Base-by-base conservation (phyloP, 345 rosid species). In the Syzygium oleosum region DNA sequence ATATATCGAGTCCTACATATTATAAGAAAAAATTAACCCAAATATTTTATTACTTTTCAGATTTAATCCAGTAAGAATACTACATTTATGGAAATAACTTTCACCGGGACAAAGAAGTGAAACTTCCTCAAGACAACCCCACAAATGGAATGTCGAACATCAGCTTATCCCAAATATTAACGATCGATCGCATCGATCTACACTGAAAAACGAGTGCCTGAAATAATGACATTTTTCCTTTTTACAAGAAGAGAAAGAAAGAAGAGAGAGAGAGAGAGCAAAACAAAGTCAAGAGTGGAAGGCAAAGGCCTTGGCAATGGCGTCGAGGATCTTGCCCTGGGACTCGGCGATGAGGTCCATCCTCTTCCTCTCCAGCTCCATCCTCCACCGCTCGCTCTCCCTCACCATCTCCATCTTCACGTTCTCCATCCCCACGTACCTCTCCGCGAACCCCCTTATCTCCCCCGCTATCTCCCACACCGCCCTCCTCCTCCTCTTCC, bases 281-380 rank as follows among this genome's bases (percentile, higher is more conserved):
- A 22, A 16, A 11, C 17, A 22, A 38, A 41, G 63, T 73, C 83
- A 73, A 73, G 83, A 73, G 23, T 12, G 49, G 83, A 38, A 51
- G 49, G 83, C 90, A 52, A 95, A 91, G 31, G 92, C 92, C 38
- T 43, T 65, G 6, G 88, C 87, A 59, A 96, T 92, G 85, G 91
- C 87, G 27, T 92, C 93, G 22, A 92, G 91, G 89, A 95, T 90
- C 91, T 91, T 96, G 92, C 88, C 51, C 88, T 95, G 94, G 12
- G 95, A 92, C 51, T 86, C 92, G 61, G 93, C 49, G 58, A 95
- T 95, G 95, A 95, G 91, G 84, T 89, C 89, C 51, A 91, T 87
- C 34, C 95, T 87, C 92, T 90, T 88, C 34, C 90, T 91, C 95
- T 97, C 98, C 98, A 95, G 93, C 59, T 96, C 96, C 84, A 91